Percentiles rank a stretch among this genome's conserved stretches.
phyloP scores from a whole-genome alignment of 768 basidiomycete species.

The Tephrocybe rancida region DNA sequence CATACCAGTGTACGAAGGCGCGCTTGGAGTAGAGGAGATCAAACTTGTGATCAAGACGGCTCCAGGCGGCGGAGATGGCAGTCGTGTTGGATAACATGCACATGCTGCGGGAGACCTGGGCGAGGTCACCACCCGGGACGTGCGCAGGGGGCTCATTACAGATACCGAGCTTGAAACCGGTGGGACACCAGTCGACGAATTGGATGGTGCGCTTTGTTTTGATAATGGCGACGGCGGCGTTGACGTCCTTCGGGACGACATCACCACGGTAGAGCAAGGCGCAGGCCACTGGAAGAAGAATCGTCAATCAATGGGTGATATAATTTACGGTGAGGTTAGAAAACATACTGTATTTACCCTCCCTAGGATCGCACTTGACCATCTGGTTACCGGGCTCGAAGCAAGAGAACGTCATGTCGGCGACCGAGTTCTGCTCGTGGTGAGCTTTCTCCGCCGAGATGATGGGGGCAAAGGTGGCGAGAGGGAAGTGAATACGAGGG shows the following conservation, averaged over 20 bases:
- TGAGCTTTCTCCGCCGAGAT: conserved; percentile 93
- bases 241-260: conserved; percentile 95
- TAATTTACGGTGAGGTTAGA: background rate
- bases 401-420: conserved; percentile 98
- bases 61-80: conserved; percentile 94
- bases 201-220: conserved; percentile 99
- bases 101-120: conserved; percentile 89
- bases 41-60: conserved; percentile 94
- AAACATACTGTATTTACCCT: conserved; percentile 94
- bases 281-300: conserved; percentile 75
- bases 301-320: background rate
- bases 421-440: conserved; percentile 96
- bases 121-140: conserved; percentile 94
- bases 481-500: conserved; percentile 98
- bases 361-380: conserved; percentile 93
- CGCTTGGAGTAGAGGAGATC: conserved; percentile 97
- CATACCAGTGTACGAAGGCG: conserved; percentile 95
- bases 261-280: conserved; percentile 94
- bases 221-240: conserved; percentile 89
- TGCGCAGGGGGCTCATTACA: conserved; percentile 95
- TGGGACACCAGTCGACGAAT: conserved; percentile 98
- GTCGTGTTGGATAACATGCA: conserved; percentile 98
- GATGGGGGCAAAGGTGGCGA: conserved; percentile 94
- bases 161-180: conserved; percentile 98
- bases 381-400: conserved; percentile 98